Percentiles rank a stretch among this genome's conserved stretches.
Conservation (phyloP, 164 flowering plant genomes). For the Kalanchoe fedtschenkoi region DNA sequence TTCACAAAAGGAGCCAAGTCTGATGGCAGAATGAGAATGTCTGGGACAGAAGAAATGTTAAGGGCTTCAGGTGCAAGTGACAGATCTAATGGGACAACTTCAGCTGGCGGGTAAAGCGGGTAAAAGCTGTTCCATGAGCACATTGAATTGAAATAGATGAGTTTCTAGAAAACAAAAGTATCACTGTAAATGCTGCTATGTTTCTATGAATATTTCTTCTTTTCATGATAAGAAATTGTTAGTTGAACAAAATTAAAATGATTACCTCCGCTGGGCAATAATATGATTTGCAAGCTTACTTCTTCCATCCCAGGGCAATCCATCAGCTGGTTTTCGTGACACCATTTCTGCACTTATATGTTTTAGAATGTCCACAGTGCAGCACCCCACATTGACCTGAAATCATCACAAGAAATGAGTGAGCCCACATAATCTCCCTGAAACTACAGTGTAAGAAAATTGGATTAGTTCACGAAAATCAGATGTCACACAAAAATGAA, state of each 20-base stretch:
- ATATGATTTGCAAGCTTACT: slow-evolving; percentile 72
- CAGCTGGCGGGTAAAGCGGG: slow-evolving; percentile 88
- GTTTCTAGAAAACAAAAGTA: background rate
- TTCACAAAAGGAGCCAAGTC: slow-evolving; percentile 80
- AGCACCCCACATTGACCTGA: slow-evolving; percentile 81
- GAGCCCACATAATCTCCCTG: background rate
- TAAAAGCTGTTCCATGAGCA: slow-evolving; percentile 57
- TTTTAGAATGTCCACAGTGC: slow-evolving; percentile 71
- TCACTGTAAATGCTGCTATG: background rate
- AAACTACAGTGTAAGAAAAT: background rate
- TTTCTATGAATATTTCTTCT: background rate
- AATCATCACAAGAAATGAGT: slow-evolving; percentile 2
- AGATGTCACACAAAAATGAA: background rate
- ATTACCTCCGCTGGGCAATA: slow-evolving; percentile 65
- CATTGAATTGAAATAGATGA: background rate
- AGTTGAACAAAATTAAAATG: background rate
- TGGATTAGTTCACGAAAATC: background rate
- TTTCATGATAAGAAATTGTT: background rate
- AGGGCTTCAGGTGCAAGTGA: slow-evolving; percentile 82
- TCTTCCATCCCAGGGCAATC: slow-evolving; percentile 57
- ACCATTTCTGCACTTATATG: slow-evolving; percentile 89
- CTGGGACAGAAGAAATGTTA: slow-evolving; percentile 50
- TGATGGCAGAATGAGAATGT: slow-evolving; percentile 77
- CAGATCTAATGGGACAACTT: slow-evolving; percentile 71
- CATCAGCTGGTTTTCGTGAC: slow-evolving; percentile 48